A percentile compares a stretch with the other conserved stretches of the same genome.
Evolutionary conservation across 2,329 filamentous ascomycete species (phyloP).

Genomic region (Teratosphaeria viscida): DNA sequence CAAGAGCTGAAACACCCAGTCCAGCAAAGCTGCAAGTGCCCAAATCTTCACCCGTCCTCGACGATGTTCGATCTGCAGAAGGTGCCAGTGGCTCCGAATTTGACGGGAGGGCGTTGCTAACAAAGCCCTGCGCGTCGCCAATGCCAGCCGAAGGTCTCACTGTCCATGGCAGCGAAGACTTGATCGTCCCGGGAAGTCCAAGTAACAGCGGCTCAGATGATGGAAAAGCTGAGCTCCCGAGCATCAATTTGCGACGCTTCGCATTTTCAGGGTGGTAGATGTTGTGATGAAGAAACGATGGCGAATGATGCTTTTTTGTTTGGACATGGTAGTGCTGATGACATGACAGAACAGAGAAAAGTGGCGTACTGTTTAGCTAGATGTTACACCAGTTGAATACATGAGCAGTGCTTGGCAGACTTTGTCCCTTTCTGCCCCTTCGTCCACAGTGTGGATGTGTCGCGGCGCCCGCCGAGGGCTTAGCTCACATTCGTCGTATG

Average conservation of each 20-base stretch:
- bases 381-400: background rate
- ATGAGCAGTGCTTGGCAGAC: background rate
- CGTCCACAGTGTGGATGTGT: too few relatives aligned
- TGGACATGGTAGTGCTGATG: background rate
- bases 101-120: slow-evolving; percentile 16
- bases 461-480: too few relatives aligned
- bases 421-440: too few relatives aligned
- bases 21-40: slow-evolving; percentile 5
- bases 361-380: background rate
- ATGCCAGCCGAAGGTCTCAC: slow-evolving; percentile 12
- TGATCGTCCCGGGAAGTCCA: slow-evolving; percentile 36
- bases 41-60: slow-evolving; percentile 10
- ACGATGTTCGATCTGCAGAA: background rate
- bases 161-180: slow-evolving; percentile 36
- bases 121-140: slow-evolving; percentile 9
- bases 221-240: slow-evolving; percentile 24
- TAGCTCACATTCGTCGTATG: too few relatives aligned
- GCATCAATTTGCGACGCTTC: slow-evolving; percentile 31
- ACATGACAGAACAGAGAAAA: background rate
- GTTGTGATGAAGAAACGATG: background rate
- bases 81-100: slow-evolving; percentile 10
- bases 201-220: slow-evolving; percentile 29
- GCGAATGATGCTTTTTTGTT: background rate
- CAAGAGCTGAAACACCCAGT: background rate
- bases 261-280: slow-evolving; percentile 20